Base-by-base conservation (phyloP, 768 basidiomycete species). In the Dictyophora rubrovolvata region DNA sequence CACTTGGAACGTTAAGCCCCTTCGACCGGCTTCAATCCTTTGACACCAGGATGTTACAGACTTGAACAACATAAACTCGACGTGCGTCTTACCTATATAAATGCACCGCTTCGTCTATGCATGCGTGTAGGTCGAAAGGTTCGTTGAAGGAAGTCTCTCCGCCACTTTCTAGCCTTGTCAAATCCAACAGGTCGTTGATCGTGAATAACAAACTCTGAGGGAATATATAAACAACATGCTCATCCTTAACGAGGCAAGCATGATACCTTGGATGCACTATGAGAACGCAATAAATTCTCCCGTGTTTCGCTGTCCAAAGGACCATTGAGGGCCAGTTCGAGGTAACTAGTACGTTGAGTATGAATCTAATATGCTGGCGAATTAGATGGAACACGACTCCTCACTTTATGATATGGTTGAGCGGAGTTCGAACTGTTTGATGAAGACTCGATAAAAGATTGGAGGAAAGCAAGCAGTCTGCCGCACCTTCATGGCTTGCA, bases 401-500 rank as follows among this genome's bases (percentile, higher is more conserved):
- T 37, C 59, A 83, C 82, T 89, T 90, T 70, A 92, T 90, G 63
- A 91, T 90, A 65, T 89, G 87, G 65, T 89, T 87, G 57, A 88
- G 66, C 7, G 87, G 86, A 2, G 86, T 88, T 22, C 86, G 81
- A 5, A 87, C 86, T 85, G 59, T 0, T 47, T 16, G 23, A 16
- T 1, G 18, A 2, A 7, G 1, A n/a, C 14, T 20, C 28, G 16
- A 5, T 12, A 21, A 51, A 12, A 51, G 58, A 8, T 21, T 9
- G 18, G 37, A 47, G 3, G 9, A n/a, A 34, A 50, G 18, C 4
- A 49, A 11, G 12, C 34, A 10, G 18, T 22, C 28, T 17, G 63
- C 28, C 64, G 53, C 64, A 81, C 87, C 86, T 76, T 91, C 89
- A 66, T 93, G 89, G 62, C 83, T 86, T 5, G 89, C 89, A 69